Base-by-base conservation (phyloP, 192 early-diverging fungal species). In the Umbelopsis vinacea region DNA sequence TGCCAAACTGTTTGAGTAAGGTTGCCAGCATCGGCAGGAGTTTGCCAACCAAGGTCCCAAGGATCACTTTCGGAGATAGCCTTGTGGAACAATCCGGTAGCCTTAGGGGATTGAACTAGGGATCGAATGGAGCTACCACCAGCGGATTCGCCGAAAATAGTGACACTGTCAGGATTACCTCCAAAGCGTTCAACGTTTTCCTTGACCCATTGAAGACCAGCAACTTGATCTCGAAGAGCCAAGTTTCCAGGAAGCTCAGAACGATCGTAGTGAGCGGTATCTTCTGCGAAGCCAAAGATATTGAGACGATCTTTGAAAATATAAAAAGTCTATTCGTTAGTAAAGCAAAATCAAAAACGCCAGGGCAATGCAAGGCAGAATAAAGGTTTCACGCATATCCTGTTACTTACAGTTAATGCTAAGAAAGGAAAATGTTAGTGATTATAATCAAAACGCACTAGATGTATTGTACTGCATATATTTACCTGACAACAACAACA, bases 171-270 rank as follows among this genome's bases (percentile, higher is more conserved):
- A 0, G 87, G 86, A 53, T 90, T 82, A 35, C 89, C 89, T 6
- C 89, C 89, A 68, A 90, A 90, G 15, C 60, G 70, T 1, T 53
- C 69, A 69, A 90, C 86, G 68, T 90, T 83, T 54, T 88, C 57
- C 45, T 85, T 29, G 4, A 89, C 81, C 89, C 89, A 90, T 29
- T 80, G 67, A 1, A 90, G 68, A 19, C 87, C 89, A 6, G 72
- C 33, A 40, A 83, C 69, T 68, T 90, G 89, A 70, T 90, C 89
- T 22, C 78, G 79, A 14, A 88, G 15, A 9, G 43, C 68, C 24
- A 26, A 45, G 46, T 70, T 70, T 17, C 68, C 68, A 1, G 46
- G 47, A 24, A 24, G 9, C 7, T 26, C 53, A 29, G 26, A 26
- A 14, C 53, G 22, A 54, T 22, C n/a, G 22, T 54, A 22, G 22